Conservation (phyloP, 495 filamentous ascomycete genomes). For the Glonium stellatum region DNA sequence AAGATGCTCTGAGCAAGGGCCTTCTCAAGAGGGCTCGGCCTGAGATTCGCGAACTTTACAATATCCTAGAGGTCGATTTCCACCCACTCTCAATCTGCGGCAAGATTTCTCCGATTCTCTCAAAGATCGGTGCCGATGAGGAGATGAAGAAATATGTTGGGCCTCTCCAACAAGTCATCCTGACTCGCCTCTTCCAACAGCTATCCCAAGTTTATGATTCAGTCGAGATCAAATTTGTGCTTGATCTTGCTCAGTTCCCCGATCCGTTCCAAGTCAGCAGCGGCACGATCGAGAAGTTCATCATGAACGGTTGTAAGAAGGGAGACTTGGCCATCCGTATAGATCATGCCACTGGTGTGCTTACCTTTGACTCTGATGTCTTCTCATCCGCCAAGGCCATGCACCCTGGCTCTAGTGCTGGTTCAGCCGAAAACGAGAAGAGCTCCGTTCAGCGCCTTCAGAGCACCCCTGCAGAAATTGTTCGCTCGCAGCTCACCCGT, state of each 20-base stretch:
- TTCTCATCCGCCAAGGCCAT: slow-evolving; percentile 95
- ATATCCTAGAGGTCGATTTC: slow-evolving; percentile 98
- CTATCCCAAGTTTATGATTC: slow-evolving; percentile 98
- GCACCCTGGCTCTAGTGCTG: slow-evolving; percentile 74
- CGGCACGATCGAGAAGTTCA: slow-evolving; percentile 96
- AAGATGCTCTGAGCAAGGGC: slow-evolving; percentile 89
- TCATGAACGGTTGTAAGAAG: slow-evolving; percentile 99
- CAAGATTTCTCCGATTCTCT: slow-evolving; percentile 94
- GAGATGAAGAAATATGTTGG: slow-evolving; percentile 96
- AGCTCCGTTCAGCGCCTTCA: slow-evolving; percentile 89
- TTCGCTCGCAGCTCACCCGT: slow-evolving; percentile 86
- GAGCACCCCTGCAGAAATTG: slow-evolving; percentile 95
- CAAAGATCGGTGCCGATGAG: slow-evolving; percentile 85
- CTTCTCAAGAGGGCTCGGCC: slow-evolving; percentile 83
- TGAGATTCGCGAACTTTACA: slow-evolving; percentile 93
- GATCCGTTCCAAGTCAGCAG: slow-evolving; percentile 92
- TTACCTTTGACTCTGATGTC: slow-evolving; percentile 96
- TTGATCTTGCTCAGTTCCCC: slow-evolving; percentile 90
- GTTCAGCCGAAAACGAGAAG: slow-evolving; percentile 80
- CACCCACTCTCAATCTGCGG: slow-evolving; percentile 97
- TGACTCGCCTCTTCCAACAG: slow-evolving; percentile 97
- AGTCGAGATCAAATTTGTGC: slow-evolving; percentile 88
- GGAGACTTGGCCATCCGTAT: slow-evolving; percentile 94
- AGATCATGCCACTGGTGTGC: slow-evolving; percentile 85
- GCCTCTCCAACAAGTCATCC: slow-evolving; percentile 94